Conservation (phyloP, 108 stramenopile genomes). For the Discostella stelligeroides region DNA sequence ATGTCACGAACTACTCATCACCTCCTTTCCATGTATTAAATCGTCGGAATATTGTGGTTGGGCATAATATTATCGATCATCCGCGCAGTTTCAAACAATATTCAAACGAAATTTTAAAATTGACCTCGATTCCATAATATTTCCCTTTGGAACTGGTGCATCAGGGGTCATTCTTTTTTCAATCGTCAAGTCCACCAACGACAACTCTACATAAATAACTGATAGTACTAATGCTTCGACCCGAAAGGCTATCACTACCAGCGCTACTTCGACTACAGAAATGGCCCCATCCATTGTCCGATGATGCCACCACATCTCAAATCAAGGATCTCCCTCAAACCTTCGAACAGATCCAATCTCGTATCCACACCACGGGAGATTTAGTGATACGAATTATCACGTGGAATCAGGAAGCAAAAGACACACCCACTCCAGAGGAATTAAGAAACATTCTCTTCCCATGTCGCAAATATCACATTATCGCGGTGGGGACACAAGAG, state of each 20-base stretch:
- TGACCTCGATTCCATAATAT: too few relatives aligned
- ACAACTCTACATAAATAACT: too few relatives aligned
- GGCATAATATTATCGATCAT: too few relatives aligned
- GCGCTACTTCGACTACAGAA: slow-evolving; percentile 11
- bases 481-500: slow-evolving; percentile 59
- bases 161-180: too few relatives aligned
- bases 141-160: too few relatives aligned
- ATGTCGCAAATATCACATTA: slow-evolving; percentile 41
- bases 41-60: too few relatives aligned
- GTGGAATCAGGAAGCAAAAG: slow-evolving; percentile 55
- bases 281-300: slow-evolving; percentile 41
- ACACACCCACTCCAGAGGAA: slow-evolving; percentile 40
- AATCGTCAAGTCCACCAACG: too few relatives aligned
- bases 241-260: slow-evolving; percentile 13
- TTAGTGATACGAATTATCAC: slow-evolving; percentile 47
- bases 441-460: slow-evolving; percentile 38
- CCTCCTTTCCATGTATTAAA: too few relatives aligned
- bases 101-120: too few relatives aligned
- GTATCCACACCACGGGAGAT: slow-evolving; percentile 31
- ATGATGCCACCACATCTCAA: slow-evolving; percentile 12
- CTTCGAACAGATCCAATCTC: slow-evolving; percentile 30
- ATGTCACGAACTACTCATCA: too few relatives aligned
- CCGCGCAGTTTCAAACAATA: too few relatives aligned
- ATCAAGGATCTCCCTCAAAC: slow-evolving; percentile 24
- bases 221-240: slow-evolving; percentile 6